Percentiles rank a stretch among this genome's conserved stretches.
phyloP scores from a whole-genome alignment of 139 green algal genomes.

The Helicosporidium sp. region DNA sequence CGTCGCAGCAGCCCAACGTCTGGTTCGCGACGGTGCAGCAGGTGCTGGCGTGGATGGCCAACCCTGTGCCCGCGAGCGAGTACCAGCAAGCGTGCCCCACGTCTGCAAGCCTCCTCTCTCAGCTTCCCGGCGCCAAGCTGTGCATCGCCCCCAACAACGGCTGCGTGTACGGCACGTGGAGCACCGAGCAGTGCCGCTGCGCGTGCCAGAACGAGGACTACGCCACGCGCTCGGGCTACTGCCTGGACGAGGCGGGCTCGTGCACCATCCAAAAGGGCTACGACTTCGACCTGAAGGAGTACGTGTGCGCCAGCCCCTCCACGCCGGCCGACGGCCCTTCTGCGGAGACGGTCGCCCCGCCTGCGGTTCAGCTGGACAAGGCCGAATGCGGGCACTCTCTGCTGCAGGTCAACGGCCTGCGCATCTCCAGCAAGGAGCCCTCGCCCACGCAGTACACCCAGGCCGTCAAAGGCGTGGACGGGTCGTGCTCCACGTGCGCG shows the following conservation, averaged over 20 bases:
- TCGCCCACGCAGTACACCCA: conserved; percentile 3
- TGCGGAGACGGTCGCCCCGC: neutral
- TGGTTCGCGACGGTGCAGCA: conserved; percentile 8
- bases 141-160: conserved; percentile 6
- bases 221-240: neutral
- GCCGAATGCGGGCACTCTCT: conserved; percentile 4
- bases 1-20: conserved; percentile 1
- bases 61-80: conserved; percentile 6
- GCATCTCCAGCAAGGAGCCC: conserved; percentile 7
- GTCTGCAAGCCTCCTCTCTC: neutral
- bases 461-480: conserved; percentile 13
- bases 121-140: conserved; percentile 3
- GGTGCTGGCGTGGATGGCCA: conserved; percentile 15
- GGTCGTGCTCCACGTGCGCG: conserved; percentile 11
- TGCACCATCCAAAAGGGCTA: neutral
- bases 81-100: conserved; percentile 5
- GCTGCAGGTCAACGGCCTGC: conserved; percentile 8
- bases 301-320: neutral
- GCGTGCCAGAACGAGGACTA: neutral
- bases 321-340: neutral
- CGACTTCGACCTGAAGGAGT: neutral
- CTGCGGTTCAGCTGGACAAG: neutral
- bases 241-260: neutral
- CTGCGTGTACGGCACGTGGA: conserved; percentile 1
- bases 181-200: neutral